A percentile compares a stretch with the other conserved stretches of the same genome.
phyloP scores from a whole-genome alignment of 148 eudicot genomes.

The Vaccinium darrowii region DNA sequence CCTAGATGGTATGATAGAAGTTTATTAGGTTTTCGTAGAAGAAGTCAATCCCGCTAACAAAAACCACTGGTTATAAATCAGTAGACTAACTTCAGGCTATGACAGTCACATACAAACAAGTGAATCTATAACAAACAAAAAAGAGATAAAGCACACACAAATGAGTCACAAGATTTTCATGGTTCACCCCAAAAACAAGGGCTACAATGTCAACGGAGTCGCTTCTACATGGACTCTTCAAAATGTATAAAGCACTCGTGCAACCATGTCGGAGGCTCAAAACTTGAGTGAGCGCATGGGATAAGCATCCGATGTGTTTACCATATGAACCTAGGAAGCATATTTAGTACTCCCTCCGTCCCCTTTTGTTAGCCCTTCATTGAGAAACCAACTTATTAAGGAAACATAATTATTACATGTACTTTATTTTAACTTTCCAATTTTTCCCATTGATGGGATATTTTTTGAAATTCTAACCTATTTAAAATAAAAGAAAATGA shows the following conservation, averaged over 20 bases:
- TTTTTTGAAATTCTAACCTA: no score
- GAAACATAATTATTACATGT: no score
- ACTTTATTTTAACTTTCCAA: no score
- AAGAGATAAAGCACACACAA: not conserved
- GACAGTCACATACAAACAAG: not conserved
- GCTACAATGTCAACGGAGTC: not conserved
- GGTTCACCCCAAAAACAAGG: not conserved
- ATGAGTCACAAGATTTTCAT: not conserved
- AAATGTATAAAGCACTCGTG: not conserved
- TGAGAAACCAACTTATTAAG: no score
- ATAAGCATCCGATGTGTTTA: not conserved
- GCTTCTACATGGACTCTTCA: not conserved
- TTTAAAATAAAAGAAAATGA: no score
- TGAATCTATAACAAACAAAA: not conserved
- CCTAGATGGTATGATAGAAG: not conserved
- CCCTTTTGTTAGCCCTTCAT: no score
- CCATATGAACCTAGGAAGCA: not conserved
- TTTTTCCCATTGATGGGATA: no score
- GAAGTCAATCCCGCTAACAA: not conserved
- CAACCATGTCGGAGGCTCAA: not conserved
- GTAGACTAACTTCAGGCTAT: not conserved
- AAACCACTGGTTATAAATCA: not conserved
- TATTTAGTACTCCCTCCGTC: not conserved
- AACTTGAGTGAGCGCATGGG: not conserved
- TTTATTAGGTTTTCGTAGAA: not conserved